Conservation (phyloP, 305 asterid genomes). For the Rubia occidens region DNA sequence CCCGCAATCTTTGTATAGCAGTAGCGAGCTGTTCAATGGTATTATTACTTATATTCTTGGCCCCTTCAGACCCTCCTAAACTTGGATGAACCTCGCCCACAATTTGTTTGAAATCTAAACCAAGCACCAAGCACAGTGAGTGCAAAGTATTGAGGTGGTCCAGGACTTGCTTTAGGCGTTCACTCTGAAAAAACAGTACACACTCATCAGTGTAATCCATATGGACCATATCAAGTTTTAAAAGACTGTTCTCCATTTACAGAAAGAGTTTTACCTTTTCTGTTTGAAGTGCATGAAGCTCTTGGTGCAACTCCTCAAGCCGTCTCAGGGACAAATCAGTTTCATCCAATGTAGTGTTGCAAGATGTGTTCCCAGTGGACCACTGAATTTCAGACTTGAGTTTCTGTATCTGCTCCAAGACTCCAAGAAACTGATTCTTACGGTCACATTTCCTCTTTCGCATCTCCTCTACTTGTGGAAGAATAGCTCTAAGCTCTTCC, state of each 20-base stretch:
- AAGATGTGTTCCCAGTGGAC: slow-evolving; percentile 29
- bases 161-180: slow-evolving; percentile 65
- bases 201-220: background rate
- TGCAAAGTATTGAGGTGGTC: slow-evolving; percentile 57
- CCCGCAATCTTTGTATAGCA: slow-evolving; percentile 53
- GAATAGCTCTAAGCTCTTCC: slow-evolving; percentile 66
- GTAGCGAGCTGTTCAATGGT: slow-evolving; percentile 55
- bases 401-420: slow-evolving; percentile 53
- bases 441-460: slow-evolving; percentile 70
- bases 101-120: slow-evolving; percentile 70
- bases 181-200: slow-evolving; percentile 53
- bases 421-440: slow-evolving; percentile 56
- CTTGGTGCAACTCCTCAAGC: slow-evolving; percentile 70
- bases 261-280: slow-evolving; percentile 57
- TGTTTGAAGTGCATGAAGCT: slow-evolving; percentile 65
- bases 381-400: slow-evolving; percentile 53
- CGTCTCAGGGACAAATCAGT: slow-evolving; percentile 67
- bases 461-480: slow-evolving; percentile 92
- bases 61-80: slow-evolving; percentile 59
- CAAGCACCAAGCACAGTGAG: slow-evolving; percentile 80
- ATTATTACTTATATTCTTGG: slow-evolving; percentile 53
- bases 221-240: background rate
- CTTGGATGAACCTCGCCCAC: slow-evolving; percentile 74
- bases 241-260: slow-evolving; percentile 10
- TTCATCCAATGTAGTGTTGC: slow-evolving; percentile 45